Conservation (phyloP, 2,329 filamentous ascomycete species). For the Epichloe gansuensis region DNA sequence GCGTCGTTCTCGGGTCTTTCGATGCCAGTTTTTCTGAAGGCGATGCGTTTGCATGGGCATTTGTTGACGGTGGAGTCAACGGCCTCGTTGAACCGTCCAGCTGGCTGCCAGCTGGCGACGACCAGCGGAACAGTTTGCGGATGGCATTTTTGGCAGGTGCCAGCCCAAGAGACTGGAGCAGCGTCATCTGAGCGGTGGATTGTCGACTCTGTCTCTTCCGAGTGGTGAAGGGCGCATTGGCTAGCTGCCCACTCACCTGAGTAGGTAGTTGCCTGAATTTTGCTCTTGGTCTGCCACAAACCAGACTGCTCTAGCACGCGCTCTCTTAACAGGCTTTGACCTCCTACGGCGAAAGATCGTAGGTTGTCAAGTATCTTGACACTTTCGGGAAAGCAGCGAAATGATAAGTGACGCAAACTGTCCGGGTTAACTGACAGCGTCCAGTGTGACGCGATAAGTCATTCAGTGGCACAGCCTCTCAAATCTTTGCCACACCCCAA, state of each 20-base stretch:
- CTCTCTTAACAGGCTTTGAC: too few relatives aligned
- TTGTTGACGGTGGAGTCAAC: slow-evolving; percentile 2
- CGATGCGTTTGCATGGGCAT: slow-evolving; percentile 3
- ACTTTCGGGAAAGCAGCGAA: too few relatives aligned
- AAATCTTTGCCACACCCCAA: background rate
- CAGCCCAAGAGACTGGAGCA: slow-evolving; percentile 18
- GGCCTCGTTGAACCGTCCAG: background rate
- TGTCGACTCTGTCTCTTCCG: background rate
- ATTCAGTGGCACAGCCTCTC: background rate
- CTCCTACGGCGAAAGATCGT: too few relatives aligned
- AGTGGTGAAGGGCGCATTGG: too few relatives aligned
- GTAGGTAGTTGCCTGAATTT: too few relatives aligned
- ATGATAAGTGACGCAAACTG: background rate
- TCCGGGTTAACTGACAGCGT: background rate
- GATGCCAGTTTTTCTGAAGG: slow-evolving; percentile 2
- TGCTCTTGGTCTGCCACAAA: too few relatives aligned
- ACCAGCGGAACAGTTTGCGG: slow-evolving; percentile 19
- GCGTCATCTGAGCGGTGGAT: slow-evolving; percentile 10
- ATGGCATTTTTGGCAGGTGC: slow-evolving; percentile 19
- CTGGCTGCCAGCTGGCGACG: slow-evolving; percentile 12
- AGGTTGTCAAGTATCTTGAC: too few relatives aligned
- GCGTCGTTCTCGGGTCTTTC: background rate
- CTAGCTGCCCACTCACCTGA: too few relatives aligned
- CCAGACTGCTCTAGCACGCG: too few relatives aligned
- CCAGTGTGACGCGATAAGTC: background rate